Evolutionary conservation across 257 asterid species (phyloP).

Genomic region (Fraxinus anomala): DNA sequence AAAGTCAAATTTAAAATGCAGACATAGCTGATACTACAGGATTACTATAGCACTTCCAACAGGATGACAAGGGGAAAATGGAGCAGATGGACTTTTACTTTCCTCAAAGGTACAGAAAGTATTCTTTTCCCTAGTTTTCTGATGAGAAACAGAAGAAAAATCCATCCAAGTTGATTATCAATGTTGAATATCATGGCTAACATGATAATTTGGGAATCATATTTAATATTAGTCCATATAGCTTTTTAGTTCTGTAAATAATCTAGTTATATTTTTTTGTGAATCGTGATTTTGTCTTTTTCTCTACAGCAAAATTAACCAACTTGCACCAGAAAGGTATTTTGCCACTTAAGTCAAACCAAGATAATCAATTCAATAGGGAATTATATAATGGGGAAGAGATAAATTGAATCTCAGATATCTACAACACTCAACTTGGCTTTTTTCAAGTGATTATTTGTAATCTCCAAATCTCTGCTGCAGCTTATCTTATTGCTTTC

Average conservation of each 20-base stretch:
- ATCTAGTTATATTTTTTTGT: too few relatives aligned
- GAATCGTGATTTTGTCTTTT: background rate
- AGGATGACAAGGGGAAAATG: background rate
- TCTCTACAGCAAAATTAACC: background rate
- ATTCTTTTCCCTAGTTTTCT: background rate
- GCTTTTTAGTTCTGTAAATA: background rate
- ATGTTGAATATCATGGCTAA: background rate
- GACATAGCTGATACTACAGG: background rate
- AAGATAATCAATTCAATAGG: background rate
- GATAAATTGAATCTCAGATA: slow-evolving; percentile 22
- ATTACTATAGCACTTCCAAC: background rate
- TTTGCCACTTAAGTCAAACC: background rate
- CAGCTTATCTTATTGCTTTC: slow-evolving; percentile 33
- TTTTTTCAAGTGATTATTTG: slow-evolving; percentile 29
- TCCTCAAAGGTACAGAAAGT: background rate
- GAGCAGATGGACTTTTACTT: background rate
- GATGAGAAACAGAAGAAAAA: background rate
- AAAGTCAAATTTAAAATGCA: background rate
- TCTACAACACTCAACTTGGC: slow-evolving; percentile 34
- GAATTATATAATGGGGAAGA: background rate
- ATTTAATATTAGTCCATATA: too few relatives aligned
- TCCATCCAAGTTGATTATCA: background rate
- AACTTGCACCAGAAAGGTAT: too few relatives aligned
- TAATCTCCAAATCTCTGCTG: slow-evolving; percentile 29
- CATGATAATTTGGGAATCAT: too few relatives aligned